These are phyloP conservation scores for Sporothrix pseudoabietina DNA, from an alignment of 2,329 filamentous ascomycete genomes.

Conservation along the genomic window DNA sequence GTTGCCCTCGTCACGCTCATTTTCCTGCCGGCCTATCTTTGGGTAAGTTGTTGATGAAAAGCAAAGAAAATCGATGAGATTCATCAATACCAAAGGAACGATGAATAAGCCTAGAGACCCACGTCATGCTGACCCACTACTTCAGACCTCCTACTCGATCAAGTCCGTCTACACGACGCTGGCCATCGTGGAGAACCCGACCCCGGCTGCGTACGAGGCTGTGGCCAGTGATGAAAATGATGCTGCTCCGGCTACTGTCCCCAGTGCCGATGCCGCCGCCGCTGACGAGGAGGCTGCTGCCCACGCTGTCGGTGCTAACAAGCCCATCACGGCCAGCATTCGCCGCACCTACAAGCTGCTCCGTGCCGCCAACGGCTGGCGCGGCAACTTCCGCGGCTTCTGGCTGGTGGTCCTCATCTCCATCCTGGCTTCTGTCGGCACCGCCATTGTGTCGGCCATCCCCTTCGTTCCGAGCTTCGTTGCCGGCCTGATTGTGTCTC, in stretches of 20 bases:
- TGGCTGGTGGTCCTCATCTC: constrained; percentile 50
- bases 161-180: constrained; percentile 55
- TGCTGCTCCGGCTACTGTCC: constrained; percentile 7
- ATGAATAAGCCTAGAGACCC: not conserved
- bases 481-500: constrained; percentile 54
- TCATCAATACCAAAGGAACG: not conserved
- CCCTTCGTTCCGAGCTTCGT: constrained; percentile 45
- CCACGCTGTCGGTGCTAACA: constrained; percentile 43
- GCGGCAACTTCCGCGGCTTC: constrained; percentile 70
- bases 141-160: constrained; percentile 55
- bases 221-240: constrained; percentile 47
- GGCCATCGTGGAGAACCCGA: constrained; percentile 61
- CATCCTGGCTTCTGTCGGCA: constrained; percentile 42
- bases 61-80: not conserved
- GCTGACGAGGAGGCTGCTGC: constrained; percentile 43
- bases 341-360: constrained; percentile 59
- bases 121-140: constrained; percentile 32
- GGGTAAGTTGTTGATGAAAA: constrained; percentile 41
- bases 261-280: constrained; percentile 37
- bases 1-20: constrained; percentile 47
- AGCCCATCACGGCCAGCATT: constrained; percentile 54
- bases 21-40: constrained; percentile 49
- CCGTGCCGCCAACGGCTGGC: constrained; percentile 62
- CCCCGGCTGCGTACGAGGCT: constrained; percentile 57
- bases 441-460: constrained; percentile 49